Conservation (phyloP, 2,329 filamentous ascomycete species). For the Periconia sp. region DNA sequence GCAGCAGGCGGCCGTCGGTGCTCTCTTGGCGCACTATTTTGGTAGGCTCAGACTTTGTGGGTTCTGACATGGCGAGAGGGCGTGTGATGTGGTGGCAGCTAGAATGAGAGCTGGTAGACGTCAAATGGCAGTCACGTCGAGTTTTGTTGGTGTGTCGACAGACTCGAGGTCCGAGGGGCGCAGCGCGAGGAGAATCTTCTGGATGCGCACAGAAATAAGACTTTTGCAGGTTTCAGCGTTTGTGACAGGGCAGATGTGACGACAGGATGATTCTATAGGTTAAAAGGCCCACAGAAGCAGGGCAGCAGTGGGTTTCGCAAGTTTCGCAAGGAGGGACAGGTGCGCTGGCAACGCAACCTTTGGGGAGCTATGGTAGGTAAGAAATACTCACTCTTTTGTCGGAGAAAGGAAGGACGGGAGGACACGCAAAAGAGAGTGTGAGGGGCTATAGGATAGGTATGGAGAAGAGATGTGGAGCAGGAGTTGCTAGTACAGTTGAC, state of each 20-base stretch:
- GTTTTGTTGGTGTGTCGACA: neutral
- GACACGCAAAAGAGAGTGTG: neutral
- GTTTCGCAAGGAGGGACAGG: slow-evolving; percentile 21
- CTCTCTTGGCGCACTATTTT: slow-evolving; percentile 26
- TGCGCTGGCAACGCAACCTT: slow-evolving; percentile 13
- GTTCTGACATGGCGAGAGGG: neutral
- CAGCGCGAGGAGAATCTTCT: neutral
- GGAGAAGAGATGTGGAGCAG: neutral
- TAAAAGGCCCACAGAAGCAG: slow-evolving; percentile 1
- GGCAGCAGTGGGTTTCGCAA: slow-evolving; percentile 16
- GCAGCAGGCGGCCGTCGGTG: slow-evolving; percentile 62
- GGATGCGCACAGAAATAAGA: neutral
- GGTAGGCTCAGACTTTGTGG: slow-evolving; percentile 24
- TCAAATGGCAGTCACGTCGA: neutral
- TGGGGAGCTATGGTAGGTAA: slow-evolving; percentile 1
- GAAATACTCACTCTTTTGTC: neutral
- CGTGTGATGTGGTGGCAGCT: too few species aligned
- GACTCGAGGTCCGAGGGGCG: neutral
- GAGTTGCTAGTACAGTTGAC: too few species aligned
- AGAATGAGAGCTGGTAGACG: neutral
- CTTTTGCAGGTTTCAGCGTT: slow-evolving; percentile 7
- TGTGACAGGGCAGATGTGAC: slow-evolving; percentile 21
- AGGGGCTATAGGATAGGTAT: neutral
- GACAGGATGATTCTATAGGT: slow-evolving; percentile 34
- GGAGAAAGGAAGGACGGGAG: neutral